A percentile compares a stretch with the other conserved stretches of the same genome.
Conservation (phyloP, 352 stramenopile species). For the Ophiocytium majus region DNA sequence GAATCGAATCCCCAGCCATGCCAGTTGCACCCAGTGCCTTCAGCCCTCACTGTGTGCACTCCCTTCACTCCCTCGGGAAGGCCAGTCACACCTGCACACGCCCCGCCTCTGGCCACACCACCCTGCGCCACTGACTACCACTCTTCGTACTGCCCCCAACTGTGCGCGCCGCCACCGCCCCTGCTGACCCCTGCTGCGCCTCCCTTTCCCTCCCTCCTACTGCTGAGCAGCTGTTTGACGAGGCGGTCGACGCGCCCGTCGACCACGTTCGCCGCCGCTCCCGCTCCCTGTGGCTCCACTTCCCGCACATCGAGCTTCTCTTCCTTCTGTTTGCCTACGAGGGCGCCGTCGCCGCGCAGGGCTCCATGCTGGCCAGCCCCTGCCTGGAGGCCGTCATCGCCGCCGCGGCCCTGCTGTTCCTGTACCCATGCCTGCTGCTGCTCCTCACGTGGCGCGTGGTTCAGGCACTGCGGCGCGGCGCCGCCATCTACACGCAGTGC, state of each 20-base stretch:
- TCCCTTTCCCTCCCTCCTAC: background rate
- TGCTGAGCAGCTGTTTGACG: slow-evolving; percentile 1
- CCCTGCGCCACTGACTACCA: too few relatives aligned
- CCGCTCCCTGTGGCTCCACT: slow-evolving; percentile 3
- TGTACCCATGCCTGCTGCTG: background rate
- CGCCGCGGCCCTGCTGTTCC: background rate
- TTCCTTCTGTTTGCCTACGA: slow-evolving; percentile 16
- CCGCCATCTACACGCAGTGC: background rate
- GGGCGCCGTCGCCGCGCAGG: background rate
- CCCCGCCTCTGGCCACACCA: too few relatives aligned
- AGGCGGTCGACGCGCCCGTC: background rate
- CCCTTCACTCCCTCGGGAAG: too few relatives aligned
- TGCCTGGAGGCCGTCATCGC: background rate
- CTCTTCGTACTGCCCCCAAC: background rate
- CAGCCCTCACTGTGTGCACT: too few relatives aligned
- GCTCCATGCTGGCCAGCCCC: background rate
- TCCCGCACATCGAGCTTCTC: slow-evolving; percentile 15
- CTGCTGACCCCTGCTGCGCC: too few relatives aligned
- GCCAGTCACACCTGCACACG: too few relatives aligned
- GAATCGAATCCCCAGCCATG: too few relatives aligned
- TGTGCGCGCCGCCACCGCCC: too few relatives aligned
- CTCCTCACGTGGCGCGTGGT: background rate
- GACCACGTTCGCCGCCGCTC: background rate
- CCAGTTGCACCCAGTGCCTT: too few relatives aligned
- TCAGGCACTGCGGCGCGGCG: background rate